A percentile compares a stretch with the other conserved stretches of the same genome.
phyloP scores from a whole-genome alignment of 2,329 filamentous ascomycete genomes.

The Pyrenophora teres region DNA sequence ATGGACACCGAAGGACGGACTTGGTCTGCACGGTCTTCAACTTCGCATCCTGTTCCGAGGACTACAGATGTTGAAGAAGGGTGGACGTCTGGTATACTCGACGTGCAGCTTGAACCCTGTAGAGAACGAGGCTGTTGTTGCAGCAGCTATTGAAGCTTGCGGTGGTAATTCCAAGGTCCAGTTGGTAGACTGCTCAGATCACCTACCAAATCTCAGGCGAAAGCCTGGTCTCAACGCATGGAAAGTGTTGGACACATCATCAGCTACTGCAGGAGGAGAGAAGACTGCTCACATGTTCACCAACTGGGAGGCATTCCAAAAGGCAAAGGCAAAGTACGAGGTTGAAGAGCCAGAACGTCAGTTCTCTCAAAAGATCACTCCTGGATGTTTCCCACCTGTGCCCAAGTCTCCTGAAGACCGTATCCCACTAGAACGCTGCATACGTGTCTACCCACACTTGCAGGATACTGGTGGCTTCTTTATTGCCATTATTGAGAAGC shows the following conservation, averaged over 20 bases:
- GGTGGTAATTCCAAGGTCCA: conserved; percentile 81
- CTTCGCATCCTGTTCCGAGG: conserved; percentile 87
- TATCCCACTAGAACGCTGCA: conserved; percentile 84
- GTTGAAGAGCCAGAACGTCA: conserved; percentile 63
- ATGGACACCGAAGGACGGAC: conserved; percentile 84
- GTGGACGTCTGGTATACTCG: conserved; percentile 93
- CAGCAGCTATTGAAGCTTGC: conserved; percentile 85
- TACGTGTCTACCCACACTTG: conserved; percentile 91
- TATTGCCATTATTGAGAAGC: conserved; percentile 93
- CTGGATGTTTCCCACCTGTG: conserved; percentile 81
- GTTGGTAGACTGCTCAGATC: conserved; percentile 80
- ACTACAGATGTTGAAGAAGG: conserved; percentile 93
- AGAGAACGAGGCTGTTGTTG: conserved; percentile 92
- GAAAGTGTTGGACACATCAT: conserved; percentile 71
- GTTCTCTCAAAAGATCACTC: conserved; percentile 58
- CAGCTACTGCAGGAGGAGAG: conserved; percentile 54
- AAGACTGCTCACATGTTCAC: conserved; percentile 79
- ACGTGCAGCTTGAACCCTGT: conserved; percentile 99
- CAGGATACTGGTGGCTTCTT: conserved; percentile 98
- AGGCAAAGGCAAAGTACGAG: conserved; percentile 65
- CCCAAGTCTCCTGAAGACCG: conserved; percentile 58
- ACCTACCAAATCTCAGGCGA: conserved; percentile 77
- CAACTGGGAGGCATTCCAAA: conserved; percentile 80
- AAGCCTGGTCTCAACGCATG: conserved; percentile 77
- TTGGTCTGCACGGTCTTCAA: conserved; percentile 87